Conservation (phyloP, 192 early-diverging fungal species). For the Entomortierella chlamydospora region DNA sequence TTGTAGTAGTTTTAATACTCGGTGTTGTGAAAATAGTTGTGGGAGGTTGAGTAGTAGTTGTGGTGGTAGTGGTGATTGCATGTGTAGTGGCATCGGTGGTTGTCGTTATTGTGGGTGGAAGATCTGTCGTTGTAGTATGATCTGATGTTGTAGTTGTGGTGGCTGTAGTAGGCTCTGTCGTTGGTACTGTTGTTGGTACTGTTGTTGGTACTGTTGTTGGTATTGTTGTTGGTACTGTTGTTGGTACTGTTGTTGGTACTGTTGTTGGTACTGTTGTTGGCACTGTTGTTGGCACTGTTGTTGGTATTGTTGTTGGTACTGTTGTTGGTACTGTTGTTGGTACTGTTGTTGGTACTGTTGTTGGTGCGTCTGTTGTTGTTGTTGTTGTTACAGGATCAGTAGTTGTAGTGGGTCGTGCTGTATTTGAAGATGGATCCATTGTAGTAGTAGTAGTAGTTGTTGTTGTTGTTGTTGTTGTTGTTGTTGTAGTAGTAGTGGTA, state of each 20-base stretch:
- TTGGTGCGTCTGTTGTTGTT: not conserved
- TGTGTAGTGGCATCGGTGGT: not conserved
- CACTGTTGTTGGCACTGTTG: not conserved
- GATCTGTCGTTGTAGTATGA: conserved; percentile 4
- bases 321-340: not conserved
- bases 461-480: not conserved
- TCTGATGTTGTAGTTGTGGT: not conserved
- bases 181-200: not conserved
- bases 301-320: not conserved
- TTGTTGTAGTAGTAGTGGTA: not conserved
- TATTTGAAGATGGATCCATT: not conserved
- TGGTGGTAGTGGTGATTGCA: not conserved
- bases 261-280: not conserved
- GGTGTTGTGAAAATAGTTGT: conserved; percentile 5
- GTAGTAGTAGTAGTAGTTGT: not conserved
- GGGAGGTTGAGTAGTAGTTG: not conserved
- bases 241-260: too few species aligned
- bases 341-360: not conserved
- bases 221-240: conserved; percentile 9
- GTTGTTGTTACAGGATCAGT: not conserved
- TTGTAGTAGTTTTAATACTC: not conserved
- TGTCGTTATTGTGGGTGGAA: not conserved
- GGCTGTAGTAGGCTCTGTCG: not conserved
- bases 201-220: not conserved
- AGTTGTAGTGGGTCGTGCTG: not conserved